Percentiles rank a stretch among this genome's conserved stretches.
Conservation (phyloP, 2,329 filamentous ascomycete species). For the Clathrospora elynae region DNA sequence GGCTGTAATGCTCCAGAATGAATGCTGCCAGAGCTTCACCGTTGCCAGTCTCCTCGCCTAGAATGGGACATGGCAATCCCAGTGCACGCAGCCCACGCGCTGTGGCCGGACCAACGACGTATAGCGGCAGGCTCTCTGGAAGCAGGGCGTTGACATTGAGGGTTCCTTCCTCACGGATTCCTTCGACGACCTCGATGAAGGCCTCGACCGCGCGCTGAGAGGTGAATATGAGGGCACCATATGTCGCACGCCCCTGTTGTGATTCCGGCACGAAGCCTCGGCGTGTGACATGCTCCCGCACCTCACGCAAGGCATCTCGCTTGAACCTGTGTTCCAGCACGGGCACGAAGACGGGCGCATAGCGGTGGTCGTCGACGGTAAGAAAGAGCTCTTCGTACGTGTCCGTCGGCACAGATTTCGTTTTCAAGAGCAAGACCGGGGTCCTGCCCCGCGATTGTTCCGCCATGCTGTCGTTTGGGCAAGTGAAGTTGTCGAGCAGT, state of each 20-base stretch:
- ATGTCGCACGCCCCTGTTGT: conserved; percentile 48
- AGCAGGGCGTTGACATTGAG: conserved; percentile 44
- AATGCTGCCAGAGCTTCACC: conserved; percentile 78
- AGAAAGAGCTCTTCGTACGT: conserved; percentile 73
- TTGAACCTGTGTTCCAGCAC: conserved; percentile 75
- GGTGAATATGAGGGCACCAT: conserved; percentile 82
- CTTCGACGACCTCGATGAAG: conserved; percentile 67
- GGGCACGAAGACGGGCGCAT: conserved; percentile 73
- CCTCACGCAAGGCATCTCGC: conserved; percentile 60
- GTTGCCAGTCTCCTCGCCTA: conserved; percentile 82
- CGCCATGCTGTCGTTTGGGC: conserved; percentile 29
- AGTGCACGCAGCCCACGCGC: conserved; percentile 70
- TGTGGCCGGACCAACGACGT: conserved; percentile 81
- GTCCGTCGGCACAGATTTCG: conserved; percentile 72
- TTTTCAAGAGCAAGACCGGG: conserved; percentile 77
- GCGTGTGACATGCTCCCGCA: conserved; percentile 59
- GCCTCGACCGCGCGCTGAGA: conserved; percentile 84
- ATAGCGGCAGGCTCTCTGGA: conserved; percentile 64
- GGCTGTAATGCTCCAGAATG: conserved; percentile 78
- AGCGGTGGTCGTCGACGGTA: conserved; percentile 52
- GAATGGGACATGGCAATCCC: conserved; percentile 61
- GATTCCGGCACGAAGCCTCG: conserved; percentile 46
- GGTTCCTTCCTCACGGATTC: conserved; percentile 51
- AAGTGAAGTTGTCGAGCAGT: conserved; percentile 12
- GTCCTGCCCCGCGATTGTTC: conserved; percentile 28